Base-by-base conservation (phyloP, 768 basidiomycete genomes). In the Cystobasidiopsis lactophilus region DNA sequence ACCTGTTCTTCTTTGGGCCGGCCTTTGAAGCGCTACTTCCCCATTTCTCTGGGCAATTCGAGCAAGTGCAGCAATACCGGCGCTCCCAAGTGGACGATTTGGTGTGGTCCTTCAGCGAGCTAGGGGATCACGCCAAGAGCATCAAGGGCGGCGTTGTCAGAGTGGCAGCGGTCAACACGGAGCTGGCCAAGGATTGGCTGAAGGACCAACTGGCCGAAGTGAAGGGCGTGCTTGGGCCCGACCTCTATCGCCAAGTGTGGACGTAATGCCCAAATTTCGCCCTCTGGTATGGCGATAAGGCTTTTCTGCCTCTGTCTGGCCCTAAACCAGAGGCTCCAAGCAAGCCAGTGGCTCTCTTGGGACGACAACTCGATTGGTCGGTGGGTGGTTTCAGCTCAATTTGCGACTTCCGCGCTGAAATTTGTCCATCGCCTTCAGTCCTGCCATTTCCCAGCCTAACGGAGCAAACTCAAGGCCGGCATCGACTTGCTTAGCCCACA, bases 91-190 rank as follows among this genome's bases (percentile, higher is more conserved):
- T 83, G 1, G 69, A 71, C n/a, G 70, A 71, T 19, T 66, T 88
- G 57, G 64, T 89, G 29, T 95, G 91, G 89, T 83, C 80, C 19
- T 68, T 82, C 59, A 86, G 82, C 61, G 64, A 70, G 13, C 66
- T 85, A 2, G 64, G 50, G 5, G 39, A 52, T 21, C 45, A 55
- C 5, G 49, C 18, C 0, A 45, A 45, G 0, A 54, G 48, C 1
- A 59, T 56, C 0, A 45, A 45, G 0, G 56, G 48, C 1, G 60
- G 57, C 0, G 43, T 63, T 23, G 62, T 61, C 9, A 38, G 62
- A 31, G 57, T 58, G 19, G 60, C 62, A 9, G 62, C 54, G 0
- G 45, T 21, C 3, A 45, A 48, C 45, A 63, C 60, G 9, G 62
- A 63, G 52, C 41, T 26, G 5, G 60, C 62, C 5, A 58, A 47